Evolutionary conservation across 1,139 yeast species (phyloP), one percentile per base, ranked within the genome.

Genomic region (Arxiozyma heterogenica): DNA sequence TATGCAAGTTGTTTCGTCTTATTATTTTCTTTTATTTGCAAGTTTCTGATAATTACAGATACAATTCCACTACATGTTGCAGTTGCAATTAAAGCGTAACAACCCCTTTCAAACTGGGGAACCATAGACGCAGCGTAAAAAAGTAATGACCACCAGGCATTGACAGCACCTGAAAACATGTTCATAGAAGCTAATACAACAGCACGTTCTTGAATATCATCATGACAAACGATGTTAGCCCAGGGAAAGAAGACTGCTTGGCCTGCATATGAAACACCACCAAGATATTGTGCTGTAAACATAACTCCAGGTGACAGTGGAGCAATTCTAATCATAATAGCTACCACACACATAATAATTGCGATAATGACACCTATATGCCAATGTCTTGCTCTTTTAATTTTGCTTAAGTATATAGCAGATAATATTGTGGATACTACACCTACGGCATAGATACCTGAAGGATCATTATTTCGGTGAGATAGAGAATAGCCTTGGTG

Each of bases 61-160:
- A 71, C 64, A 0, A 74, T 34, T 0, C 68, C 70, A 51, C 74
- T 68, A 4, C 69, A 66, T 2, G 74, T 55, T 0, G 78, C 70
- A 0, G 85, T 81, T 2, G 77, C 81, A 53, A 81, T 63, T 75
- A 81, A 75, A 1, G 85, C 84, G 61, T 75, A 79, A 56, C 81
- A 75, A 27, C 84, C 85, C 49, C 73, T 75, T 52, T 68, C 71
- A 59, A 77, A 80, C 51, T 69, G 68, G 0, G 84, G 84, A 1
- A 74, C 82, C 47, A 75, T 73, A 8, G 75, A 69, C 1, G 83
- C 82, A 21, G 75, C 69, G 59, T 72, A 81, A 61, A 81, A 79
- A 3, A 81, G 54, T 23, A 81, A 61, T 1, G 81, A 75, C 83
- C 84, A 80, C 84, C 84, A 81, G 1, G 84, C 83, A 64, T 80